Evolutionary conservation across 345 rosid species (phyloP), one percentile per base, ranked within the genome.

Genomic region (Lepidium africanum): DNA sequence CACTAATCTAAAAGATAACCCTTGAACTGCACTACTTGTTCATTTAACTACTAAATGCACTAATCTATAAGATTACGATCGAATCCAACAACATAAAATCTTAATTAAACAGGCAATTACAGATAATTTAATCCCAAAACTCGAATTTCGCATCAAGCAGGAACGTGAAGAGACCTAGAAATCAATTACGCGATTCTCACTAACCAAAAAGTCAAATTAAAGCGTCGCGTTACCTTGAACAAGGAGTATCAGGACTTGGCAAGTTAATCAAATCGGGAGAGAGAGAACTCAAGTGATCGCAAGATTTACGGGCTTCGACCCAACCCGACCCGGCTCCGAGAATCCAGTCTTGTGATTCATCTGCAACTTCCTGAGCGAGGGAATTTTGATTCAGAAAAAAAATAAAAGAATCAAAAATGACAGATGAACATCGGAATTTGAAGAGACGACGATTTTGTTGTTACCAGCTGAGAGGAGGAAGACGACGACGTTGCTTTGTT

Each of bases 241-340:
- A 90, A 50, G 86, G 82, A 50, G 92, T 82, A 46, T 77, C 81
- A 13, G 92, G 97, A 70, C 77, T 52, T 46, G 98, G 90, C 3
- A 93, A 81, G 69, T 82, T 85, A 66, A 53, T 2, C 21, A 85
- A 86, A 85, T 88, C 90, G 56, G 90, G 67, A 5, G 85, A 83
- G 0, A 88, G 71, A n/a, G 86, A 80, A 14, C 4, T 39, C 86
- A 90, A 76, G 81, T 93, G 98, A 70, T 85, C 90, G 64, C 94
- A 93, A 10, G 80, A 76, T 33, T 89, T 84, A 36, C 83, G 83
- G 21, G 97, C 89, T 67, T 93, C 97, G 0, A 92, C 96, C 98
- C 96, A 92, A 53, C 96, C 98, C 15, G 96, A 86, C 45, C 75
- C 96, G 7, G 86, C 84, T 40, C 96, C 97, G 65, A 64, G 42